Evolutionary conservation across 805 yeast species (phyloP).

Genomic region (Wickerhamiella sergipiensis): DNA sequence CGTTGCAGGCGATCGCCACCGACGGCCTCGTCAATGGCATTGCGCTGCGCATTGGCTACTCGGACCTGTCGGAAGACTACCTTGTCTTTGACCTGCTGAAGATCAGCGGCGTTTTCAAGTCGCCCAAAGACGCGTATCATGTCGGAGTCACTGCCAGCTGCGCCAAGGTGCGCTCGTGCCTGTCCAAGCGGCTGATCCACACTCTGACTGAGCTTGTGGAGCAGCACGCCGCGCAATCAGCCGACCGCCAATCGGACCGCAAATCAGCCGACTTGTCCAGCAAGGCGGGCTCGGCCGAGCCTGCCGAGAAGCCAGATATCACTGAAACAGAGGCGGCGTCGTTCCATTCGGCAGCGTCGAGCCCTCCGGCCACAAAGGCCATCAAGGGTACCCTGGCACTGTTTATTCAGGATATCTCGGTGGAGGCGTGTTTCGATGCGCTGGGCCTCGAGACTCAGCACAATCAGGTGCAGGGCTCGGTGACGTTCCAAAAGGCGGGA

Average conservation of each 20-base stretch:
- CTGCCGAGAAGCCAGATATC: no score
- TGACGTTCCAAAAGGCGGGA: background rate
- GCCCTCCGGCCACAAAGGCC: background rate
- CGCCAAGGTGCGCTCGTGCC: background rate
- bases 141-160: background rate
- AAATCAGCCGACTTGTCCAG: no score
- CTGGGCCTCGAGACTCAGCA: background rate
- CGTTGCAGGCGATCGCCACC: background rate
- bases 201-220: background rate
- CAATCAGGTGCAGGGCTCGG: background rate
- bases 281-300: no score
- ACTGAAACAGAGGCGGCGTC: background rate
- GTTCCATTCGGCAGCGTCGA: background rate
- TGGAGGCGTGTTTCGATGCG: background rate
- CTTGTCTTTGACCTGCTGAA: conserved; percentile 23
- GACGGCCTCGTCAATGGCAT: conserved; percentile 21
- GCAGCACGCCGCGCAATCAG: background rate
- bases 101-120: conserved; percentile 5
- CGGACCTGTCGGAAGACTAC: conserved; percentile 22
- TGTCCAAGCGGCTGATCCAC: background rate
- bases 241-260: no score
- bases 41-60: conserved; percentile 19
- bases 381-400: background rate
- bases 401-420: background rate
- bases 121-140: background rate